phyloP scores from a whole-genome alignment of 2,329 filamentous ascomycete genomes.

The Fusarium oligoseptatum region DNA sequence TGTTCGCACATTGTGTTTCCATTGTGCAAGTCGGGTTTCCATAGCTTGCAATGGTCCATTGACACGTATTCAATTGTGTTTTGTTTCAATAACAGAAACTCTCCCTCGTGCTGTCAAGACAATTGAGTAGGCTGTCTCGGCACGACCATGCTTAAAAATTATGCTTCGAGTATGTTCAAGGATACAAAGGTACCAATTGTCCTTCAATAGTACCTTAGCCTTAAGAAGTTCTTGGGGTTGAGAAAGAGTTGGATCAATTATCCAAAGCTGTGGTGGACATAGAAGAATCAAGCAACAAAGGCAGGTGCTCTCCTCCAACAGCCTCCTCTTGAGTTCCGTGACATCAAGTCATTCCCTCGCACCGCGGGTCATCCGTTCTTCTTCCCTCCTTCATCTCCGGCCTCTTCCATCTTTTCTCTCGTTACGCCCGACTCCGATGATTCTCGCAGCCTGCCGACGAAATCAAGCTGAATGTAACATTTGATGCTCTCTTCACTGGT shows the following conservation, averaged over 20 bases:
- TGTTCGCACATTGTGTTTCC: neutral
- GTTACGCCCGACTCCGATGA: conserved; percentile 1
- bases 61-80: neutral
- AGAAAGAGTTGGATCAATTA: neutral
- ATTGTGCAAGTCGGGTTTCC: neutral
- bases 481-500: conserved; percentile 7
- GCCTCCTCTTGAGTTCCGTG: neutral
- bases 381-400: neutral
- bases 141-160: neutral
- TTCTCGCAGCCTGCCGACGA: conserved; percentile 37
- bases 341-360: neutral
- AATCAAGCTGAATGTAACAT: conserved; percentile 17
- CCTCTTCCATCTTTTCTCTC: neutral
- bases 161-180: neutral
- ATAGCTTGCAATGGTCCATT: neutral
- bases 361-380: neutral
- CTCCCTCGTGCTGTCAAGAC: neutral
- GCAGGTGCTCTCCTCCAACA: neutral
- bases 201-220: neutral
- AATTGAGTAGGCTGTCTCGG: neutral
- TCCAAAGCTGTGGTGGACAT: neutral
- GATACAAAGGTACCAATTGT: neutral
- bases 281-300: neutral
- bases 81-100: neutral
- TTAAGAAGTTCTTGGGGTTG: neutral